Percentiles rank a stretch among this genome's conserved stretches.
Conservation (phyloP, 768 basidiomycete species). For the Suillus discolor region DNA sequence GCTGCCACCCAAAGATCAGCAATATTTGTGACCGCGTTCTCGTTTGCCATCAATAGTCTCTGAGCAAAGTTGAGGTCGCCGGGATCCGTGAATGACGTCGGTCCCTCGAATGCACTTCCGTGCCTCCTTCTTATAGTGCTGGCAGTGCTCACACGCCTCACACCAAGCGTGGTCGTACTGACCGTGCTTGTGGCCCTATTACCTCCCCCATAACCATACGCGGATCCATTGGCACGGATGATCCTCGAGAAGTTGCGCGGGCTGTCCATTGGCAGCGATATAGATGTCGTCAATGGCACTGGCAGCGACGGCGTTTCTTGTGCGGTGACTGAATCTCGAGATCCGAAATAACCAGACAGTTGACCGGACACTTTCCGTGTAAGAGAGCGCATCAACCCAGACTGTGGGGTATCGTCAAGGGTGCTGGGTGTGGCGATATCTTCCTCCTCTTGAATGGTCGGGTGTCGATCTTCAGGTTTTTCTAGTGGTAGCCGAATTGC, state of each 20-base stretch:
- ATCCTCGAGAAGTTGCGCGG: slow-evolving; percentile 54
- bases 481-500: slow-evolving; percentile 83
- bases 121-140: slow-evolving; percentile 53
- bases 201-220: slow-evolving; percentile 71
- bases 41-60: slow-evolving; percentile 87
- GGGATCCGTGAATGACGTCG: slow-evolving; percentile 42
- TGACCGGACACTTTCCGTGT: slow-evolving; percentile 53
- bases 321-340: slow-evolving; percentile 45
- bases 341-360: slow-evolving; percentile 62
- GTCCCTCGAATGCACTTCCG: slow-evolving; percentile 48
- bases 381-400: slow-evolving; percentile 40
- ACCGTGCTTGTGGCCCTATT: slow-evolving; percentile 55
- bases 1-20: slow-evolving; percentile 98
- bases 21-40: slow-evolving; percentile 91
- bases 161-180: slow-evolving; percentile 46
- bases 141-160: slow-evolving; percentile 57
- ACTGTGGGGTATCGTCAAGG: slow-evolving; percentile 41
- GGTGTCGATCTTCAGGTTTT: slow-evolving; percentile 52
- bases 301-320: slow-evolving; percentile 38
- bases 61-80: slow-evolving; percentile 85
- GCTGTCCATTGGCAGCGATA: slow-evolving; percentile 41
- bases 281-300: slow-evolving; percentile 46
- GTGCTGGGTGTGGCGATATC: slow-evolving; percentile 50
- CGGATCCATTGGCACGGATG: slow-evolving; percentile 71
- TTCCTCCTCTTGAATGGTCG: slow-evolving; percentile 71